phyloP scores from a whole-genome alignment of 1,139 yeast genomes.

The Blastobotrys serpentis region DNA sequence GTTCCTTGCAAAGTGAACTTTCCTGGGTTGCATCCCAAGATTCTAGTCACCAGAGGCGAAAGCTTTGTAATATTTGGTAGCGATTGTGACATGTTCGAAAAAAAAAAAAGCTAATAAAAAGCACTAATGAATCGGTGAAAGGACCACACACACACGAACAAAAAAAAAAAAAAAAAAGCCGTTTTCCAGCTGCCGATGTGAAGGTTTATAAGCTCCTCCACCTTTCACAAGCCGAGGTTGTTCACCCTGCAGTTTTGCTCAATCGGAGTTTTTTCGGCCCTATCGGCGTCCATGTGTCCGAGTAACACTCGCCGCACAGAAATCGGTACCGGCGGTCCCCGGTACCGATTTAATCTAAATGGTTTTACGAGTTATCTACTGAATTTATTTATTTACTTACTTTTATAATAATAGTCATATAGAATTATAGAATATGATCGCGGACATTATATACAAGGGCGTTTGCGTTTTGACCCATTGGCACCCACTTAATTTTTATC shows the following conservation, averaged over 20 bases:
- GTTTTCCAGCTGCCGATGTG: neutral
- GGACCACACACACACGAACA: no score
- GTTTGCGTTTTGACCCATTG: no score
- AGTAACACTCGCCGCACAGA: neutral
- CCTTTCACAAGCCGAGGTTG: constrained; percentile 5
- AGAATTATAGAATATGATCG: no score
- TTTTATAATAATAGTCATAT: no score
- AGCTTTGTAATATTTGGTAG: constrained; percentile 35
- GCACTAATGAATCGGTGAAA: no score
- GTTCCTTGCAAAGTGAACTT: constrained; percentile 44
- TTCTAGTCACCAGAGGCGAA: constrained; percentile 40
- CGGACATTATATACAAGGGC: no score
- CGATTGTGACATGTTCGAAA: constrained; percentile 11
- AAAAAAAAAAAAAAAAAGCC: neutral
- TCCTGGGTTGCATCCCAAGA: constrained; percentile 43
- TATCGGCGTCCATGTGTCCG: neutral
- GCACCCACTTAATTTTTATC: no score
- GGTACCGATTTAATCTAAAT: no score
- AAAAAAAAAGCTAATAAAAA: neutral
- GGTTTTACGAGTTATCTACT: no score
- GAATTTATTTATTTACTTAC: no score
- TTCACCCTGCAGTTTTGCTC: no score
- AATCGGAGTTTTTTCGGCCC: neutral
- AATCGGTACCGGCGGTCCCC: no score
- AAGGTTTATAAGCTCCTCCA: neutral